Evolutionary conservation across 2,329 filamentous ascomycete genomes (phyloP).

Genomic region (Colletotrichum higginsianum): DNA sequence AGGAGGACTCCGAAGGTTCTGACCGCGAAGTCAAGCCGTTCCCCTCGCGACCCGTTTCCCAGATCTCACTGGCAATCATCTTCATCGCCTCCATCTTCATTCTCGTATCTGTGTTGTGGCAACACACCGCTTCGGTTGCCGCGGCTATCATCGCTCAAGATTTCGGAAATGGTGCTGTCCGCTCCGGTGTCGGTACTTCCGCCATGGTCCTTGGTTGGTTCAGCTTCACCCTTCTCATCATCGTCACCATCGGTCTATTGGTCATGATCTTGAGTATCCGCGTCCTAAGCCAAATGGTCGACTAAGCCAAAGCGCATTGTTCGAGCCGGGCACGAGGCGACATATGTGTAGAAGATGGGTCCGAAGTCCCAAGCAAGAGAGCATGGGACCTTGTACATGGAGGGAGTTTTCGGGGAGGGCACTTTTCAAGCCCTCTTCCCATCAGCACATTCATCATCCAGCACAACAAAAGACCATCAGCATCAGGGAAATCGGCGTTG

Average conservation of each 20-base stretch:
- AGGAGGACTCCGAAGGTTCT: conserved; percentile 83
- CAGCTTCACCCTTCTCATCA: conserved; percentile 91
- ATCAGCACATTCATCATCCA: conserved; percentile 30
- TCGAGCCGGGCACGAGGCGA: conserved; percentile 10
- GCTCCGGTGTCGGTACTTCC: conserved; percentile 89
- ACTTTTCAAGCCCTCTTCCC: conserved; percentile 1
- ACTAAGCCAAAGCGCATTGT: conserved; percentile 14
- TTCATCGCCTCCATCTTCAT: conserved; percentile 82
- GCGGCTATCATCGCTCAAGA: conserved; percentile 95
- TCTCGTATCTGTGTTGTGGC: conserved; percentile 85
- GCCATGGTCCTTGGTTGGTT: conserved; percentile 99
- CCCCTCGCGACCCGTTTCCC: conserved; percentile 91
- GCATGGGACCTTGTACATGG: conserved; percentile 26
- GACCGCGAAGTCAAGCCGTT: conserved; percentile 95
- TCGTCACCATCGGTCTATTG: conserved; percentile 94
- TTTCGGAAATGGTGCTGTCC: conserved; percentile 89
- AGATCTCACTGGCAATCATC: conserved; percentile 93
- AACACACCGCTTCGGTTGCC: conserved; percentile 96
- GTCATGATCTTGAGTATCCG: conserved; percentile 97
- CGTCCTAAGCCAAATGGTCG: conserved; percentile 75
- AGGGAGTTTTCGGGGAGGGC: conserved; percentile 6
- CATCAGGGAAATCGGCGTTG: conserved; percentile 41
- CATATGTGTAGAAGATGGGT: conserved; percentile 24
- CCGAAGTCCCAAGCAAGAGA: conserved; percentile 7
- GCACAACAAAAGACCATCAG: conserved; percentile 32